phyloP scores from a whole-genome alignment of 345 rosid genomes.

The Eutrema yunnanense region DNA sequence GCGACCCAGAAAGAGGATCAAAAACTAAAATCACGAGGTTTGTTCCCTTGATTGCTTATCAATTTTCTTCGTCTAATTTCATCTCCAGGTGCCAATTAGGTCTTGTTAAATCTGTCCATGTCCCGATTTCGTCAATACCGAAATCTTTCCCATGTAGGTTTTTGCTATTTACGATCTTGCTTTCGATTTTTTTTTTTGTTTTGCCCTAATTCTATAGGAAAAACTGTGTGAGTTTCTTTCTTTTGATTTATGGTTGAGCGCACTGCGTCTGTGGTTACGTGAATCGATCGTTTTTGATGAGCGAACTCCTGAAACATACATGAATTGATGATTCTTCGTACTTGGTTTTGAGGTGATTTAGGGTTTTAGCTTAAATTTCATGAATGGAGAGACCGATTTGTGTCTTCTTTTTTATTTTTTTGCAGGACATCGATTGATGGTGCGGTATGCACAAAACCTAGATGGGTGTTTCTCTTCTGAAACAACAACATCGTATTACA shows the following conservation, averaged over 20 bases:
- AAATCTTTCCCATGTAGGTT: neutral
- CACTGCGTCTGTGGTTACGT: neutral
- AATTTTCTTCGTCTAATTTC: neutral
- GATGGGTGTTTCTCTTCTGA: conserved; percentile 71
- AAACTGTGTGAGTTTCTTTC: neutral
- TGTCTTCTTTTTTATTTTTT: neutral
- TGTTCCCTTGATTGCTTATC: neutral
- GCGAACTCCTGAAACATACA: neutral
- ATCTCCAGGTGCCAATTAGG: conserved; percentile 7
- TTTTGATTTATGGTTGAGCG: neutral
- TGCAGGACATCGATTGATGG: conserved; percentile 22
- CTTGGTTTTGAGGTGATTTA: neutral
- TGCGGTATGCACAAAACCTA: conserved; percentile 28
- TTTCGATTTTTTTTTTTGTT: neutral
- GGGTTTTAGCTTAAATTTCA: conserved; percentile 10
- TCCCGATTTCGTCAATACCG: neutral
- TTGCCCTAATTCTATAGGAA: neutral
- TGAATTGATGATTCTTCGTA: neutral
- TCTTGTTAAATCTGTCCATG: neutral
- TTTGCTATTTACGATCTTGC: neutral
- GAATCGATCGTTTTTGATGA: neutral
- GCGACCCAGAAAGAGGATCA: neutral
- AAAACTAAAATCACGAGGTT: conserved; percentile 3
- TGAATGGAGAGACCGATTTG: neutral
- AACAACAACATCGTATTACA: conserved; percentile 37